Evolutionary conservation across 176 grass and related monocot species (phyloP).

Genomic region (Carex littledalei): DNA sequence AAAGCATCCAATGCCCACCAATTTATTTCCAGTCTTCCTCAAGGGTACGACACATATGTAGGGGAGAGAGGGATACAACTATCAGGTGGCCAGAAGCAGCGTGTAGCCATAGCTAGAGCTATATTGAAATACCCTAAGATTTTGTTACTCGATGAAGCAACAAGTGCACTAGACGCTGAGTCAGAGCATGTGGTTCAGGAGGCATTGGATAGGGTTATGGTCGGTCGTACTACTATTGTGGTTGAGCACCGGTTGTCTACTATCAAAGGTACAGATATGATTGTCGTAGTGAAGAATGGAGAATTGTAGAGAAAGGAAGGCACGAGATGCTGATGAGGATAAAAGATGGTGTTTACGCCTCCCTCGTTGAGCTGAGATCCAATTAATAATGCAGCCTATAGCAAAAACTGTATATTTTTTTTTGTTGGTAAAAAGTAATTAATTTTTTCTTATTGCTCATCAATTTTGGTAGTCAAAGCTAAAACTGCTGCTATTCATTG

Average conservation of each 20-base stretch:
- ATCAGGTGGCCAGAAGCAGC: constrained; percentile 55
- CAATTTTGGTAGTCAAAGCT: background rate
- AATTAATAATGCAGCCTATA: background rate
- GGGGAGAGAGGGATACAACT: constrained; percentile 44
- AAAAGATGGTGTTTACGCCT: constrained; percentile 26
- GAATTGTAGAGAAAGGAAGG: constrained; percentile 31
- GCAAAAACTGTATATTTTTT: background rate
- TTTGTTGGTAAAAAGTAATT: background rate
- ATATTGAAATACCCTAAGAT: constrained; percentile 50
- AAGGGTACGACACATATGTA: constrained; percentile 30
- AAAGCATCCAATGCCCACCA: constrained; percentile 38
- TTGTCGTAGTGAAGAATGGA: constrained; percentile 39
- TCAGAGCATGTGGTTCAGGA: constrained; percentile 47
- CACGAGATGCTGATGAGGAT: constrained; percentile 27
- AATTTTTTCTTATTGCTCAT: background rate
- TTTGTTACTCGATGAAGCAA: constrained; percentile 59
- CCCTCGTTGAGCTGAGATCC: constrained; percentile 28
- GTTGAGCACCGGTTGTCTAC: constrained; percentile 40
- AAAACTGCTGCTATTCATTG: background rate
- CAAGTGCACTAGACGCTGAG: constrained; percentile 51
- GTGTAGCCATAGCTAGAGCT: constrained; percentile 51
- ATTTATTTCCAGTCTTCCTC: constrained; percentile 48
- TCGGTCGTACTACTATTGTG: constrained; percentile 26
- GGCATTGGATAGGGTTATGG: constrained; percentile 33
- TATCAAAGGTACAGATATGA: constrained; percentile 27